Evolutionary conservation across 352 stramenopile species (phyloP).

Genomic region (Phytophthora vignae): DNA sequence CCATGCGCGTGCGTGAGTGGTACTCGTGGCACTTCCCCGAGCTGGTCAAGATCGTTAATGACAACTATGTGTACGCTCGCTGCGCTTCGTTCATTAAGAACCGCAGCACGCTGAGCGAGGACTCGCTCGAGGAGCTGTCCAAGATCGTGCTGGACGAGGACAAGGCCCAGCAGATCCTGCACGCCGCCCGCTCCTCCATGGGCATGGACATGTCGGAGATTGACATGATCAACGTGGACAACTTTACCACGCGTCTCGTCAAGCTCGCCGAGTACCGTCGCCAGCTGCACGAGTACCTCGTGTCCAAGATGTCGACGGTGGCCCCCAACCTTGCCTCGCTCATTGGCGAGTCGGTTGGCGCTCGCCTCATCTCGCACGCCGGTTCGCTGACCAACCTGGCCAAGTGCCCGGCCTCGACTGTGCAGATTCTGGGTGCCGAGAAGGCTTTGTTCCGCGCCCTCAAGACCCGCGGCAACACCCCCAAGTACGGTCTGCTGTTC

Average conservation of each 20-base stretch:
- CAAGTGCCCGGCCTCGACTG: constrained; percentile 99
- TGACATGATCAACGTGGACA: constrained; percentile 99
- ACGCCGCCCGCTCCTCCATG: constrained; percentile 97
- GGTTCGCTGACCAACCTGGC: constrained; percentile 98
- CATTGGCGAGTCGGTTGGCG: constrained; percentile 99
- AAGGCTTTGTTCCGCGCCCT: constrained; percentile 99
- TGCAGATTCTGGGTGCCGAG: constrained; percentile 99
- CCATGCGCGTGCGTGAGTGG: constrained; percentile 99
- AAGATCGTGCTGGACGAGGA: constrained; percentile 98
- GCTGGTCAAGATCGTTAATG: constrained; percentile 99
- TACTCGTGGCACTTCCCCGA: constrained; percentile 99
- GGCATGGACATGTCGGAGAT: constrained; percentile 99
- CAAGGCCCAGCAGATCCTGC: constrained; percentile 95
- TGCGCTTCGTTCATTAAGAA: constrained; percentile 98
- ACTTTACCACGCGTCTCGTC: constrained; percentile 98
- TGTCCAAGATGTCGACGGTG: constrained; percentile 98
- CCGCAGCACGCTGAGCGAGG: constrained; percentile 78
- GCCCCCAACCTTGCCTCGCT: constrained; percentile 98
- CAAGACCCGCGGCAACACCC: constrained; percentile 99
- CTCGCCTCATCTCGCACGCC: constrained; percentile 99
- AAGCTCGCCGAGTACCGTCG: constrained; percentile 99
- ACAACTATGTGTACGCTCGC: constrained; percentile 99
- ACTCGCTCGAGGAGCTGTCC: constrained; percentile 81
- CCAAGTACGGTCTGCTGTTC: constrained; percentile 99
- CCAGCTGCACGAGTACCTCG: constrained; percentile 94